Conservation (phyloP, 1,284 basidiomycete species). For the Sutorius eximius region DNA sequence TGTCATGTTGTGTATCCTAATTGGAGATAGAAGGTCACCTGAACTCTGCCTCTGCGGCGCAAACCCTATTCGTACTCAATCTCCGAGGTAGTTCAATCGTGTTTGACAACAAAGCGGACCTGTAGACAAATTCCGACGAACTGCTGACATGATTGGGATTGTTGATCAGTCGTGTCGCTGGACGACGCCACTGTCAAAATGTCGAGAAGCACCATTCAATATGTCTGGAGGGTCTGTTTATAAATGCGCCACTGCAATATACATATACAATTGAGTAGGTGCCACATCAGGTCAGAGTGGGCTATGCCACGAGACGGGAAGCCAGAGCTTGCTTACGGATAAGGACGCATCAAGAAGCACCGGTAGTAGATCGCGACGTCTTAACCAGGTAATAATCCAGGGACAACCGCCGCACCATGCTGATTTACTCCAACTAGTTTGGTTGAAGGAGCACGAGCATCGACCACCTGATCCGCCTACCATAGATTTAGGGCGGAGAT, state of each 20-base stretch:
- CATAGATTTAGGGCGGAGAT: conserved; percentile 25
- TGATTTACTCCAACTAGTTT: conserved; percentile 7
- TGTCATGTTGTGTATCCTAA: conserved; percentile 17
- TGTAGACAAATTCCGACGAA: conserved; percentile 23
- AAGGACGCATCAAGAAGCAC: conserved; percentile 25
- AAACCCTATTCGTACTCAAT: conserved; percentile 27
- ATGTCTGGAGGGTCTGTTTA: conserved; percentile 19
- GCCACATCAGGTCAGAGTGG: conserved; percentile 13
- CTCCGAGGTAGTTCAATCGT: conserved; percentile 27
- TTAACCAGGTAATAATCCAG: conserved; percentile 15
- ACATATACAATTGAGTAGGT: conserved; percentile 6
- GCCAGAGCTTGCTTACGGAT: conserved; percentile 1
- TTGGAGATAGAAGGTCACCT: conserved; percentile 26
- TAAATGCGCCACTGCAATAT: conserved; percentile 19
- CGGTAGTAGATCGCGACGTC: conserved; percentile 23
- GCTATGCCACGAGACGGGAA: conserved; percentile 18
- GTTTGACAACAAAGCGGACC: conserved; percentile 18
- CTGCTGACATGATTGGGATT: conserved; percentile 13
- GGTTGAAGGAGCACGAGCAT: not conserved
- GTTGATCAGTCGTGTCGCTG: conserved; percentile 18
- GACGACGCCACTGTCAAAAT: conserved; percentile 28
- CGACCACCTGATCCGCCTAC: conserved; percentile 2
- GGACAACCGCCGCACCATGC: not conserved
- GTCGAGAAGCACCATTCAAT: conserved; percentile 14
- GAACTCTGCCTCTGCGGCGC: conserved; percentile 16